Evolutionary conservation across 2,329 filamentous ascomycete species (phyloP), one percentile per base, ranked within the genome.

Genomic region (Diplodia seriata): DNA sequence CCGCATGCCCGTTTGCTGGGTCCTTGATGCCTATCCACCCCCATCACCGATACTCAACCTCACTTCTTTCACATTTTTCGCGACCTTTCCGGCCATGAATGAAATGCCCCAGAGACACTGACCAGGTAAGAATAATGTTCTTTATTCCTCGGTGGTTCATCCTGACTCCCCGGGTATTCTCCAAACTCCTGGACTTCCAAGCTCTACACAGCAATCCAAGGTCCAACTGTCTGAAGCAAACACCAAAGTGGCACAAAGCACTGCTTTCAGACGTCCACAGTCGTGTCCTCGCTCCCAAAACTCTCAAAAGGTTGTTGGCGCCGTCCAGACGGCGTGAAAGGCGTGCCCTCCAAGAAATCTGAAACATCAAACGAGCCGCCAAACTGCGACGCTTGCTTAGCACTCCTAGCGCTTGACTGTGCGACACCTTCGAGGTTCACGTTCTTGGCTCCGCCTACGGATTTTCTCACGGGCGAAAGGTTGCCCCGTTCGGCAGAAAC

Each of bases 311-410:
- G n/a, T 29, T 56, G 57, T 18, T 18, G 23, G 5, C 40, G 40
- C 8, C 29, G 38, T 33, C 38, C 56, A 20, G 50, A 50, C n/a
- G 57, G 67, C 7, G 74, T 77, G 33, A 77, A 75, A 23, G 78
- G 77, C 36, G 81, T 81, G 5, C 77, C 77, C 9, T 76, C 73
- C 40, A 80, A 73, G n/a, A 81, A 71, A 59, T 76, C 78, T 56
- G 77, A 78, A 64, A 75, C 78, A 47, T 77, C 79, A 63, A 81
- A 81, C n/a, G 74, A 77, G 61, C 74, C 74, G 50, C 74, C 76
- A 15, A 73, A 70, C 3, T 68, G 74, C 20, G 65, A 69, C 23
- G 54, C 53, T 57, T 29, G 67, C 67, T n/a, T 66, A 56, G 31
- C 49, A 40, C 29, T 36, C 36, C 43, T 31, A 7, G 50, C 18